These are phyloP conservation scores for Thelonectria blattea DNA, from an alignment of 2,329 filamentous ascomycete genomes.

Conservation along the genomic window DNA sequence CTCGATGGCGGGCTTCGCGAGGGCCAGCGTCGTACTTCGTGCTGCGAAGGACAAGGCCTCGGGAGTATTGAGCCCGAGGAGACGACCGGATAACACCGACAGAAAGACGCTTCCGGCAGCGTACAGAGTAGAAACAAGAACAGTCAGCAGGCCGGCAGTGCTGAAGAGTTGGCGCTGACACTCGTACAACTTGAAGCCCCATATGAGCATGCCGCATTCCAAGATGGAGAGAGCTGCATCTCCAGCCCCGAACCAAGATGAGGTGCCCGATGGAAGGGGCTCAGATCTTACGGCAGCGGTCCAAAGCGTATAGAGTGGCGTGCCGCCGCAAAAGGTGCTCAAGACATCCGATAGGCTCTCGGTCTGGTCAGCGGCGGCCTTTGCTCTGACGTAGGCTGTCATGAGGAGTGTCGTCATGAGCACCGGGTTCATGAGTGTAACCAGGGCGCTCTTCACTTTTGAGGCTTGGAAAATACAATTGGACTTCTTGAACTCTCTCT, in stretches of 20 bases:
- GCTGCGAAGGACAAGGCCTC: constrained; percentile 55
- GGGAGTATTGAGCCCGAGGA: constrained; percentile 44
- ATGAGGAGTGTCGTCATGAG: constrained; percentile 53
- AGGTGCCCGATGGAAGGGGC: constrained; percentile 22
- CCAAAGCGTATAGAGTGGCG: constrained; percentile 46
- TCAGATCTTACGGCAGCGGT: constrained; percentile 25
- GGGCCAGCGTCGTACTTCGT: constrained; percentile 56
- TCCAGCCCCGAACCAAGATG: constrained; percentile 51
- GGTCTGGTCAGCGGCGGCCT: constrained; percentile 40
- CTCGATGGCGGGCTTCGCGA: constrained; percentile 54
- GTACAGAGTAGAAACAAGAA: constrained; percentile 44
- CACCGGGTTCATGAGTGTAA: constrained; percentile 55
- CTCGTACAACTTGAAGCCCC: constrained; percentile 61
- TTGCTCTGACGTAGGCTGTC: constrained; percentile 51
- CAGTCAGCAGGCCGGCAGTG: constrained; percentile 47
- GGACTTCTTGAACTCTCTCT: constrained; percentile 44
- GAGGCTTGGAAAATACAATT: background rate
- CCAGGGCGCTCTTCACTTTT: constrained; percentile 40
- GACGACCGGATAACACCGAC: constrained; percentile 46
- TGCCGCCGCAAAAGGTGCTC: constrained; percentile 43
- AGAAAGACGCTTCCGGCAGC: constrained; percentile 52
- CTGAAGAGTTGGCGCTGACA: constrained; percentile 55
- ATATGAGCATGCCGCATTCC: constrained; percentile 57
- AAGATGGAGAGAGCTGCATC: constrained; percentile 56
- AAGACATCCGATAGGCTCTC: constrained; percentile 41